Conservation (phyloP, 2,329 filamentous ascomycete species). For the Aureobasidium sp. region DNA sequence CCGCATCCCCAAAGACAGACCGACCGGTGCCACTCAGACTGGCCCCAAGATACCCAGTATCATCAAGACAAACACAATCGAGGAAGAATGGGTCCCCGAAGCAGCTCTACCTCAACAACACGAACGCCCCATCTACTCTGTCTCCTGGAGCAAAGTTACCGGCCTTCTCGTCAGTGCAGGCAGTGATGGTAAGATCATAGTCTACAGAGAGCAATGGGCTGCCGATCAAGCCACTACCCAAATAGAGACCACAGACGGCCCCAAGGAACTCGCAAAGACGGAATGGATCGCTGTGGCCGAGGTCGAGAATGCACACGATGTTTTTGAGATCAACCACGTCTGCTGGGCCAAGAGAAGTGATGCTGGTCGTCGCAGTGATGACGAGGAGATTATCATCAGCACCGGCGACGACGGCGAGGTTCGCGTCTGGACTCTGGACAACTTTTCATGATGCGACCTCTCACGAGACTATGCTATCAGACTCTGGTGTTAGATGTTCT, state of each 20-base stretch:
- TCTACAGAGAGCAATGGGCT: constrained; percentile 63
- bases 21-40: constrained; percentile 32
- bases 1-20: constrained; percentile 51
- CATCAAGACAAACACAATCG: constrained; percentile 63
- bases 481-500: neutral
- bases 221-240: constrained; percentile 23
- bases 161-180: constrained; percentile 82
- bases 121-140: constrained; percentile 74
- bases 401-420: constrained; percentile 90
- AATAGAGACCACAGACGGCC: constrained; percentile 21
- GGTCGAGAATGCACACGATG: constrained; percentile 72
- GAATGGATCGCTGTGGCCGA: constrained; percentile 67
- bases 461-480: neutral
- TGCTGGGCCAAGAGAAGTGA: constrained; percentile 80
- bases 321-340: constrained; percentile 91
- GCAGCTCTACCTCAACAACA: constrained; percentile 68
- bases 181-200: constrained; percentile 72
- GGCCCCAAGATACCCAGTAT: constrained; percentile 73
- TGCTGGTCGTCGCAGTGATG: constrained; percentile 49
- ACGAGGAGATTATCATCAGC: constrained; percentile 79
- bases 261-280: constrained; percentile 30
- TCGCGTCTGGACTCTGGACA: constrained; percentile 65
- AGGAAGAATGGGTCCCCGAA: constrained; percentile 80
- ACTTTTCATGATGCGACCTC: neutral
- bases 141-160: constrained; percentile 70